phyloP scores from a whole-genome alignment of 73 alveolate genomes.

The Loxodes magnus region DNA sequence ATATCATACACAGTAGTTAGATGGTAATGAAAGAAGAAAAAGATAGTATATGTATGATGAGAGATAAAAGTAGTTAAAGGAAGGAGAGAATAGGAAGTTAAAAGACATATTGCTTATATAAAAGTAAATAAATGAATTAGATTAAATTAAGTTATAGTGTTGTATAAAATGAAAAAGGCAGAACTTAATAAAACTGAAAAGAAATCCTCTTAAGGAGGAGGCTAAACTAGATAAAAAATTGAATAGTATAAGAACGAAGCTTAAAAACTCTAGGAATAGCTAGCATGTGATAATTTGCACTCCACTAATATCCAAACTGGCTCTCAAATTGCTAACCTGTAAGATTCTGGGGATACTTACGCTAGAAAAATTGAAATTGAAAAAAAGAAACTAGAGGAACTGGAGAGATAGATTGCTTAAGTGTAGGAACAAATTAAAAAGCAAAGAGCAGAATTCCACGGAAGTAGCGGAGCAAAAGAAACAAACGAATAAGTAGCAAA shows the following conservation, averaged over 20 bases:
- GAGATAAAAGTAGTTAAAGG: too few species aligned
- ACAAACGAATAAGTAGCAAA: conserved; percentile 54
- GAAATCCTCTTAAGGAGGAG: too few species aligned
- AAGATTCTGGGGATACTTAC: conserved; percentile 12
- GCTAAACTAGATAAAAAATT: neutral
- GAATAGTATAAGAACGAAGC: conserved; percentile 7
- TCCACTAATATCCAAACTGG: conserved; percentile 3
- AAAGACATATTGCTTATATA: too few species aligned
- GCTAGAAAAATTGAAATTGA: conserved; percentile 44
- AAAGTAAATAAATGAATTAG: too few species aligned
- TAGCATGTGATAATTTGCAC: neutral
- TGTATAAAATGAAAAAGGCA: too few species aligned
- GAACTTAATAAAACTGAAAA: too few species aligned
- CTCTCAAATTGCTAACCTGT: conserved; percentile 8
- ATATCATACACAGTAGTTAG: too few species aligned
- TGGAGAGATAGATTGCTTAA: conserved; percentile 57
- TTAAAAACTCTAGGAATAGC: conserved; percentile 2
- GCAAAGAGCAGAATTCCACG: conserved; percentile 57
- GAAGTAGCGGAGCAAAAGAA: conserved; percentile 86
- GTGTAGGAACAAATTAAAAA: conserved; percentile 58
- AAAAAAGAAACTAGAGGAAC: conserved; percentile 35
- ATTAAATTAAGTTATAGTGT: too few species aligned
- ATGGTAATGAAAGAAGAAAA: too few species aligned
- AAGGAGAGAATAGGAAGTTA: too few species aligned
- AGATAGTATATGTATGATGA: too few species aligned